Conservation (phyloP, 768 basidiomycete genomes). For the Rhodosporidiobolus odoratus region DNA sequence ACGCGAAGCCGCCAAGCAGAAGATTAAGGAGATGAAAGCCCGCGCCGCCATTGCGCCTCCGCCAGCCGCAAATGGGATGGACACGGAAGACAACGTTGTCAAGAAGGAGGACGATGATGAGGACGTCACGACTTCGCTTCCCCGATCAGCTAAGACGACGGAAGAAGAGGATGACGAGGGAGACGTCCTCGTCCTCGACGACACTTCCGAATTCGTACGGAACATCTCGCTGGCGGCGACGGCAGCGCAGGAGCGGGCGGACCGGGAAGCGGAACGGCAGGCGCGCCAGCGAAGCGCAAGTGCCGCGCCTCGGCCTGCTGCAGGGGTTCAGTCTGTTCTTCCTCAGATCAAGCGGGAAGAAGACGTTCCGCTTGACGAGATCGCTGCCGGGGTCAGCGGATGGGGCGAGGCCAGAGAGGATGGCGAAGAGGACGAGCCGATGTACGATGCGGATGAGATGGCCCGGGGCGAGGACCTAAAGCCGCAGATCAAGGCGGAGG, state of each 20-base stretch:
- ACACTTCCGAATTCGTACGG: constrained; percentile 93
- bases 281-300: not conserved
- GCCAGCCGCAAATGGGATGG: constrained; percentile 1
- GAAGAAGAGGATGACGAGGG: constrained; percentile 50
- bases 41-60: constrained; percentile 42
- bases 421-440: constrained; percentile 57
- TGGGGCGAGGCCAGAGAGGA: constrained; percentile 52
- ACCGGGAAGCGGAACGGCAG: not conserved
- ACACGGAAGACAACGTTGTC: constrained; percentile 46
- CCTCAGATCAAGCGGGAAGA: constrained; percentile 38
- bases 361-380: constrained; percentile 25
- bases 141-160: constrained; percentile 11
- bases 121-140: not conserved
- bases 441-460: constrained; percentile 51
- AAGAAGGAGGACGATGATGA: constrained; percentile 52
- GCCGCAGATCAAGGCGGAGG: constrained; percentile 45
- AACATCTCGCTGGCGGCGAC: constrained; percentile 46
- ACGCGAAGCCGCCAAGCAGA: constrained; percentile 69
- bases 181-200: constrained; percentile 77
- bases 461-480: constrained; percentile 28
- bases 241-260: constrained; percentile 1
- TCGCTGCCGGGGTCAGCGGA: not conserved
- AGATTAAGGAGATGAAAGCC: constrained; percentile 56
- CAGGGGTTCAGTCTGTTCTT: constrained; percentile 33
- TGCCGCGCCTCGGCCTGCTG: not conserved